Conservation (phyloP, 257 asterid genomes). For the Rehmannia glutinosa region DNA sequence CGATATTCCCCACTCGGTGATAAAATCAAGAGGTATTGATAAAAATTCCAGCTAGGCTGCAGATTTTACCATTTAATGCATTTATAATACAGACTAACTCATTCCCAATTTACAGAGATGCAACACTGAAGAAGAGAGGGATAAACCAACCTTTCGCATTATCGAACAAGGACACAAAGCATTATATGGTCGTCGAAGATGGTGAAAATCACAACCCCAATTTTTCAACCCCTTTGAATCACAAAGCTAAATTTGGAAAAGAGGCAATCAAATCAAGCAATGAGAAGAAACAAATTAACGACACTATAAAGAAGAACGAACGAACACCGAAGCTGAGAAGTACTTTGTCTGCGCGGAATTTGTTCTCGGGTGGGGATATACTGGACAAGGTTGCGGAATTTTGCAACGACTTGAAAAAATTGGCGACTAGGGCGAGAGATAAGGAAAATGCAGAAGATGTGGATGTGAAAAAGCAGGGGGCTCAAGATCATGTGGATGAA, state of each 20-base stretch:
- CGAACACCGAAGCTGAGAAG: slow-evolving; percentile 64
- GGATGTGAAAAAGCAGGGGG: slow-evolving; percentile 15
- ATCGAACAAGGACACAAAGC: slow-evolving; percentile 38
- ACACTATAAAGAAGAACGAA: slow-evolving; percentile 26
- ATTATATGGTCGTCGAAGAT: slow-evolving; percentile 36
- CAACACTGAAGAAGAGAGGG: slow-evolving; percentile 73
- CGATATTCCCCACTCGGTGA: slow-evolving; percentile 62
- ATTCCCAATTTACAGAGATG: slow-evolving; percentile 48
- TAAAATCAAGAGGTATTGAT: slow-evolving; percentile 52
- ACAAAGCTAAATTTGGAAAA: slow-evolving; percentile 39
- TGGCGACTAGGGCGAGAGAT: slow-evolving; percentile 59
- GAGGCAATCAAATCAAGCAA: slow-evolving; percentile 57
- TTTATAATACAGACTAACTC: background rate
- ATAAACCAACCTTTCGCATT: slow-evolving; percentile 32
- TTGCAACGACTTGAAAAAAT: slow-evolving; percentile 78
- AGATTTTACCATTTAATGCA: background rate
- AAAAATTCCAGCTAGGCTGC: background rate
- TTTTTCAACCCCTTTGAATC: slow-evolving; percentile 47
- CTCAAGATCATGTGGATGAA: background rate
- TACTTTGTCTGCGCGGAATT: slow-evolving; percentile 75
- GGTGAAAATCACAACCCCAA: slow-evolving; percentile 77
- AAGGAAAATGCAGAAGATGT: slow-evolving; percentile 23
- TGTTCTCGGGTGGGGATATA: slow-evolving; percentile 85
- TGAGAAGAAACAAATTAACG: slow-evolving; percentile 41
- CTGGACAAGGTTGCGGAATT: slow-evolving; percentile 76